phyloP scores from a whole-genome alignment of 2,329 filamentous ascomycete genomes.

The Fusarium sp. region DNA sequence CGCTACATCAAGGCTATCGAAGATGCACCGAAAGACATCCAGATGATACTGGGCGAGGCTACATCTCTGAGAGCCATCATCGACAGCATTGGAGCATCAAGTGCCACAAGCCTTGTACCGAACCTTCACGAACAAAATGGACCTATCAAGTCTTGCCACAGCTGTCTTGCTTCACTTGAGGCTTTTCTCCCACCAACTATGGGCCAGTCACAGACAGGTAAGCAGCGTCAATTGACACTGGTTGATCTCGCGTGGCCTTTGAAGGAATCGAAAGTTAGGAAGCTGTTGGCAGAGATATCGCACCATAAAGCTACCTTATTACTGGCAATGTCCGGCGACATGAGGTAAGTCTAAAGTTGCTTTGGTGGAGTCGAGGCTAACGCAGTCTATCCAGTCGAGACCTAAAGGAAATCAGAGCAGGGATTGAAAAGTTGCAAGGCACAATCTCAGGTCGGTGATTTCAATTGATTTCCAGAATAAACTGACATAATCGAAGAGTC shows the following conservation, averaged over 20 bases:
- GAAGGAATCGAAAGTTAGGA: neutral
- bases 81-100: neutral
- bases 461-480: fast-evolving
- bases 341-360: neutral
- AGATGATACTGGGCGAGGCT: neutral
- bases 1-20: neutral
- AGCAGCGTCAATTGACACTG: neutral
- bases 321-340: neutral
- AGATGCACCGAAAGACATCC: neutral
- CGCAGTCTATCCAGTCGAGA: fast-evolving
- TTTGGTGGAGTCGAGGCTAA: fast-evolving
- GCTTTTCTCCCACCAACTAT: neutral
- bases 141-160: neutral
- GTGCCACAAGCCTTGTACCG: fast-evolving
- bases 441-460: neutral
- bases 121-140: neutral
- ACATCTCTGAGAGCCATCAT: neutral
- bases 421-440: neutral
- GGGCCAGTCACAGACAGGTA: neutral
- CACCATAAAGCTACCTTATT: neutral
- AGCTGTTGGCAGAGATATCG: neutral
- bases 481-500: fast-evolving
- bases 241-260: neutral
- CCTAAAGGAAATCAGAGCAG: neutral
- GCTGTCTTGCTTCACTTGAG: neutral